phyloP scores from a whole-genome alignment of 495 filamentous ascomycete genomes.

The Staphylotrichum tortipilum region DNA sequence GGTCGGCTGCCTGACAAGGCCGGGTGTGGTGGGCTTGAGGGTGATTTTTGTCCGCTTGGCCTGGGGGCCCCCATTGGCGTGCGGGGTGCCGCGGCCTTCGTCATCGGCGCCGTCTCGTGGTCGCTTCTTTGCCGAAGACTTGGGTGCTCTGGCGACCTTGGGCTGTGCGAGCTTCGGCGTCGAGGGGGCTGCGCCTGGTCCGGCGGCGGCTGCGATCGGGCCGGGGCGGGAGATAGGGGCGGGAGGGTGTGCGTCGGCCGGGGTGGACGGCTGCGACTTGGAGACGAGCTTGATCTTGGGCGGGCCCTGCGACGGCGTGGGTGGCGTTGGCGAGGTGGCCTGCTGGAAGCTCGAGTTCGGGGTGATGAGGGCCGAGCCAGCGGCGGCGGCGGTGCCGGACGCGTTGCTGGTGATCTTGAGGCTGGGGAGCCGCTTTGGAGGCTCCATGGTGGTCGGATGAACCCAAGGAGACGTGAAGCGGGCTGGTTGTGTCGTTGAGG shows the following conservation, averaged over 20 bases:
- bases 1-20: constrained; percentile 24
- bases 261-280: constrained; percentile 39
- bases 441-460: constrained; percentile 8
- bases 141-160: constrained; percentile 40
- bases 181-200: constrained; percentile 2
- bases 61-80: constrained; percentile 20
- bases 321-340: constrained; percentile 18
- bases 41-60: constrained; percentile 39
- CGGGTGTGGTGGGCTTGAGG: constrained; percentile 14
- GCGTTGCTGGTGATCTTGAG: constrained; percentile 17
- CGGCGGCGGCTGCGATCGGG: not conserved
- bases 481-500: not conserved
- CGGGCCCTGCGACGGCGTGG: constrained; percentile 32
- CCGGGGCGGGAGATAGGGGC: not conserved
- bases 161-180: constrained; percentile 30
- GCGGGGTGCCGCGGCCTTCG: constrained; percentile 31
- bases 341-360: constrained; percentile 4
- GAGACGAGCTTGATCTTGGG: constrained; percentile 46
- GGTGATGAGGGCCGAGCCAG: not conserved
- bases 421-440: constrained; percentile 15
- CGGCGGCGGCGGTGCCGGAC: constrained; percentile 1
- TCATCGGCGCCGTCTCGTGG: constrained; percentile 35
- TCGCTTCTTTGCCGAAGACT: constrained; percentile 42
- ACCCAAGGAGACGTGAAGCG: not conserved
- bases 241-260: constrained; percentile 25